Percentiles rank a stretch among this genome's conserved stretches.
These are phyloP conservation scores for Cairneyella variabilis DNA, from an alignment of 495 filamentous ascomycete genomes.

Conservation along the genomic window DNA sequence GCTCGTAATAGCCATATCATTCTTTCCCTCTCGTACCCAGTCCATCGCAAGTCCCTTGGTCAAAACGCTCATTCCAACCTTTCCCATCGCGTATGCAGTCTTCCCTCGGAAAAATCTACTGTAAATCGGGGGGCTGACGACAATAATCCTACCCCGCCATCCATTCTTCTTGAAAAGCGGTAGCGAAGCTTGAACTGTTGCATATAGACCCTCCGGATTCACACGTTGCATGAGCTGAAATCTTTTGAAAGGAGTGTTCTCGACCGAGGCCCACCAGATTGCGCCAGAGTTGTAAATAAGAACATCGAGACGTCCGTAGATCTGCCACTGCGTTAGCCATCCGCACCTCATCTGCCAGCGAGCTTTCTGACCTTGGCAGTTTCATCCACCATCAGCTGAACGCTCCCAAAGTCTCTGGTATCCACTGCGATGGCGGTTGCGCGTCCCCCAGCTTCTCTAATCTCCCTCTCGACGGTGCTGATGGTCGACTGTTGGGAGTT, in stretches of 20 bases:
- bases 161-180: slow-evolving; percentile 53
- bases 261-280: slow-evolving; percentile 80
- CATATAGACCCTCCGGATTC: slow-evolving; percentile 75
- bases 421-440: slow-evolving; percentile 70
- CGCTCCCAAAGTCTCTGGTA: slow-evolving; percentile 58
- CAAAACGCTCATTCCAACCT: slow-evolving; percentile 79
- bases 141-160: slow-evolving; percentile 63
- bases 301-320: slow-evolving; percentile 65
- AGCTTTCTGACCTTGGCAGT: slow-evolving; percentile 45
- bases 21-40: slow-evolving; percentile 60
- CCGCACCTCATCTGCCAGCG: not conserved
- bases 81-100: slow-evolving; percentile 84
- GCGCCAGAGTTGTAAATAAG: slow-evolving; percentile 83
- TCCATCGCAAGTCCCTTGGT: slow-evolving; percentile 84
- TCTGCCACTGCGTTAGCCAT: slow-evolving; percentile 23
- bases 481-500: slow-evolving; percentile 77
- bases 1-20: slow-evolving; percentile 72
- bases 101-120: slow-evolving; percentile 81
- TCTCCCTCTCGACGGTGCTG: slow-evolving; percentile 79
- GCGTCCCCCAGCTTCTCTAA: slow-evolving; percentile 58
- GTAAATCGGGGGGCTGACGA: slow-evolving; percentile 83
- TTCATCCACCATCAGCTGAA: slow-evolving; percentile 56
- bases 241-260: slow-evolving; percentile 68
- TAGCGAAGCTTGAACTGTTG: slow-evolving; percentile 58
- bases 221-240: slow-evolving; percentile 82